Percentiles rank a stretch among this genome's conserved stretches.
phyloP scores from a whole-genome alignment of 108 stramenopile genomes.

The Skeletonema costatum region DNA sequence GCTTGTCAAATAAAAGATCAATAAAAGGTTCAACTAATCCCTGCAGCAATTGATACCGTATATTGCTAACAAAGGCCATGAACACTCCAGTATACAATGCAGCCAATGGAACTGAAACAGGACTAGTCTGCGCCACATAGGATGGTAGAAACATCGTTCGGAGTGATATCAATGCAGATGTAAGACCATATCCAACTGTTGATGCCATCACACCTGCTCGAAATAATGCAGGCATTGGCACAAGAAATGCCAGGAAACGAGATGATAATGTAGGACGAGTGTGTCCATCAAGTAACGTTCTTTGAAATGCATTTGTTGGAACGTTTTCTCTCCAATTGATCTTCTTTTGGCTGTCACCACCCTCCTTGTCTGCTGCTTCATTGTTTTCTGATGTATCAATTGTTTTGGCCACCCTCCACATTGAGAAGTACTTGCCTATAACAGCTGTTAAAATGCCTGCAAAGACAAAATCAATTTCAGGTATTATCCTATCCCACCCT shows the following conservation, averaged over 20 bases:
- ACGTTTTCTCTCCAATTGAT: slow-evolving; percentile 36
- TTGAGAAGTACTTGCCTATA: slow-evolving; percentile 63
- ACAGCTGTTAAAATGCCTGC: slow-evolving; percentile 78
- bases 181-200: slow-evolving; percentile 74
- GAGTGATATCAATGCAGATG: slow-evolving; percentile 44
- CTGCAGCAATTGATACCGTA: slow-evolving; percentile 84
- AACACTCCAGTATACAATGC: slow-evolving; percentile 74
- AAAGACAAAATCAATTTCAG: slow-evolving; percentile 80
- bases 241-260: slow-evolving; percentile 56
- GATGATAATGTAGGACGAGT: slow-evolving; percentile 51
- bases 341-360: not conserved
- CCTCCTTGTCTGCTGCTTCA: not conserved
- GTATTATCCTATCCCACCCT: slow-evolving; percentile 48
- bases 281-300: slow-evolving; percentile 57
- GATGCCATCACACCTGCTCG: slow-evolving; percentile 70
- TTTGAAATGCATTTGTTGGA: slow-evolving; percentile 84
- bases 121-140: slow-evolving; percentile 50
- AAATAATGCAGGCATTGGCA: slow-evolving; percentile 69
- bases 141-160: slow-evolving; percentile 55
- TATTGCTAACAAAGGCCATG: slow-evolving; percentile 75
- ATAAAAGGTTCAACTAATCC: slow-evolving; percentile 77
- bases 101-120: slow-evolving; percentile 63
- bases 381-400: not conserved
- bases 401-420: slow-evolving; percentile 80
- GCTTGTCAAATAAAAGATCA: slow-evolving; percentile 45